Evolutionary conservation across 1,284 basidiomycete species (phyloP), one percentile per base, ranked within the genome.

Genomic region (Neonothopanus nambi): DNA sequence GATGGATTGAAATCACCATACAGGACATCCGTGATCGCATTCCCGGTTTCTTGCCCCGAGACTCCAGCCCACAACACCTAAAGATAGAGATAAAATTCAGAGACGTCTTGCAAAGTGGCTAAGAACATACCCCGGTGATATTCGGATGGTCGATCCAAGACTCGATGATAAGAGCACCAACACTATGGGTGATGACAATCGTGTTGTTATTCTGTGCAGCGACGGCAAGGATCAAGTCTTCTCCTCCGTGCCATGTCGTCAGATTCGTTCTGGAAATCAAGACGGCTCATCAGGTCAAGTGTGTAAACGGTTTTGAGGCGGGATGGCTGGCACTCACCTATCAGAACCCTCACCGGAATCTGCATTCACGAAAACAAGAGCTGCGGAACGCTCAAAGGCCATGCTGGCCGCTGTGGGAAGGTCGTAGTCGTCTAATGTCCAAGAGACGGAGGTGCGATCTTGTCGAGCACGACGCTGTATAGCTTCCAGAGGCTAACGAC

Each of bases 21-120:
- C 0, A 81, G 65, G 7, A 81, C 70, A 53, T 84, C 81, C 11
- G 76, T 74, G 38, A 86, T 69, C 5, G 76, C 66, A 61, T 82
- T 82, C 4, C 84, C 84, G 3, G 75, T 71, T 65, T 86, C 82
- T 55, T 83, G 79, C n/a, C 87, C 87, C 2, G 81, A 80, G 15
- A 81, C 64, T 13, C 72, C 75, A 2, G 82, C 80, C 69, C 74
- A 79, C 13, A 80, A 49, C 17, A 76, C 68, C 68, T 67, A 26
- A 5, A 52, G n/a, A 36, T 39, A 3, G 12, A 43, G 7, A 18
- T 39, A 41, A 3, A 35, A n/a, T 55, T 58, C 26, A 28, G 35
- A 17, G 37, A 30, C 13, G 17, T 15, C n/a, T 36, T 38, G 13
- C 5, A 17, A 26, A 26, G 18, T 17, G 5, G 5, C 26, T 28